Evolutionary conservation across 2,329 filamentous ascomycete genomes (phyloP).

Genomic region (Aspergillus udagawae): DNA sequence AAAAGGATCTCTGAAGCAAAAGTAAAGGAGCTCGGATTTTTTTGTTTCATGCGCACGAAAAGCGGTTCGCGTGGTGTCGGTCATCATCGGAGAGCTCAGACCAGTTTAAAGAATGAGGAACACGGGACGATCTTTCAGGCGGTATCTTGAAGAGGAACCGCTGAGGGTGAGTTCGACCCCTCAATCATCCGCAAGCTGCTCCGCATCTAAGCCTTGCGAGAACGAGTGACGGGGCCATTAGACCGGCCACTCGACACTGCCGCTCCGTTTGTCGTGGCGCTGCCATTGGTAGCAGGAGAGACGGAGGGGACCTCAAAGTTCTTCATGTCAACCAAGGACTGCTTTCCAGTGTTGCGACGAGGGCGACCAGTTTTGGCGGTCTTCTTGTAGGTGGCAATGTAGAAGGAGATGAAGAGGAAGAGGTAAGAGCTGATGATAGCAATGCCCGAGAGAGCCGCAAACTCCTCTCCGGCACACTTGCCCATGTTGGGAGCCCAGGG

Average conservation of each 20-base stretch:
- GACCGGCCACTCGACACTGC: conserved; percentile 37
- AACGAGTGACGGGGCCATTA: conserved; percentile 44
- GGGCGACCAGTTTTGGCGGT: conserved; percentile 45
- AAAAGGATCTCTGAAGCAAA: conserved; percentile 3
- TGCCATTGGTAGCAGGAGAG: conserved; percentile 24
- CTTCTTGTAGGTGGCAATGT: conserved; percentile 90
- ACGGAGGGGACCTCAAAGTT: conserved; percentile 58
- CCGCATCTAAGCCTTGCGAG: conserved; percentile 42
- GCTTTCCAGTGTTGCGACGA: conserved; percentile 65
- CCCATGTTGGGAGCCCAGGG: conserved; percentile 77
- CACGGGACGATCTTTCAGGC: neutral
- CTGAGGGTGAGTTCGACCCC: neutral
- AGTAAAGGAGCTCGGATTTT: conserved; percentile 2
- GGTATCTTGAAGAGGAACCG: neutral
- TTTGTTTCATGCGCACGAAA: neutral
- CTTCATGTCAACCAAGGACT: conserved; percentile 80
- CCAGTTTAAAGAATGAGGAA: neutral
- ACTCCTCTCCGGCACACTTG: conserved; percentile 91
- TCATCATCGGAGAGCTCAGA: neutral
- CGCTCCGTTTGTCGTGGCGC: conserved; percentile 27
- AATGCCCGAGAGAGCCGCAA: conserved; percentile 67
- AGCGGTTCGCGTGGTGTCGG: neutral
- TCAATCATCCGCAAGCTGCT: neutral
- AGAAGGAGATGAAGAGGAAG: conserved; percentile 98
- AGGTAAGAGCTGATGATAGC: conserved; percentile 40